These are phyloP conservation scores for Diplodia scrobiculata DNA, from an alignment of 2,329 filamentous ascomycete genomes.

Conservation along the genomic window DNA sequence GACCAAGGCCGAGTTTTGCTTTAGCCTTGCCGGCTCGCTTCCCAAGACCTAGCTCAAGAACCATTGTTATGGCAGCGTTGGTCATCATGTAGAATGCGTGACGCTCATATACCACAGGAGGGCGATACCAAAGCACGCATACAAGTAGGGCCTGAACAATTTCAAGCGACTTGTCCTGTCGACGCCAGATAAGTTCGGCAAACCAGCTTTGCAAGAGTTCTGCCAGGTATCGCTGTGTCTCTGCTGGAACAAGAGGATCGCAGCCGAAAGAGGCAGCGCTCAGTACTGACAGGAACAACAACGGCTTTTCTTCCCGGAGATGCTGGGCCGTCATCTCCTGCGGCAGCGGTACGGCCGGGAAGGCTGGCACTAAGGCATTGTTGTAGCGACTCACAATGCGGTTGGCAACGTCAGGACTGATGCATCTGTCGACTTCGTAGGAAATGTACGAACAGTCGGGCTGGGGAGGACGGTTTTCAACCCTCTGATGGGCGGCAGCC, in stretches of 20 bases:
- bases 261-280: slow-evolving; percentile 55
- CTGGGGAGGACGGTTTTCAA: slow-evolving; percentile 31
- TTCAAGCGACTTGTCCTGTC: slow-evolving; percentile 79
- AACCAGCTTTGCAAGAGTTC: slow-evolving; percentile 71
- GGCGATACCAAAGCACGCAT: slow-evolving; percentile 80
- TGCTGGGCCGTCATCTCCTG: slow-evolving; percentile 57
- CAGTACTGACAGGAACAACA: slow-evolving; percentile 62
- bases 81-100: slow-evolving; percentile 88
- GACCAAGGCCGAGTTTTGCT: slow-evolving; percentile 41
- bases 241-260: slow-evolving; percentile 50
- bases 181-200: slow-evolving; percentile 72
- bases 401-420: slow-evolving; percentile 56
- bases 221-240: slow-evolving; percentile 63
- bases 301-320: slow-evolving; percentile 60
- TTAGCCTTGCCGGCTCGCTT: slow-evolving; percentile 54
- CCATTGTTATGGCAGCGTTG: slow-evolving; percentile 78
- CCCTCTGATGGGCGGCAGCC: slow-evolving; percentile 22
- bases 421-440: slow-evolving; percentile 49
- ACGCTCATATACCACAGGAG: slow-evolving; percentile 79
- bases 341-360: slow-evolving; percentile 62
- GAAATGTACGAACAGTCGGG: slow-evolving; percentile 45
- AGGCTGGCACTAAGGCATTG: slow-evolving; percentile 56
- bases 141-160: slow-evolving; percentile 77
- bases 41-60: slow-evolving; percentile 78
- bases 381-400: slow-evolving; percentile 61